A percentile compares a stretch with the other conserved stretches of the same genome.
These are phyloP conservation scores for Herpetospermum pedunculosum DNA, from an alignment of 306 rosid species.

Conservation along the genomic window DNA sequence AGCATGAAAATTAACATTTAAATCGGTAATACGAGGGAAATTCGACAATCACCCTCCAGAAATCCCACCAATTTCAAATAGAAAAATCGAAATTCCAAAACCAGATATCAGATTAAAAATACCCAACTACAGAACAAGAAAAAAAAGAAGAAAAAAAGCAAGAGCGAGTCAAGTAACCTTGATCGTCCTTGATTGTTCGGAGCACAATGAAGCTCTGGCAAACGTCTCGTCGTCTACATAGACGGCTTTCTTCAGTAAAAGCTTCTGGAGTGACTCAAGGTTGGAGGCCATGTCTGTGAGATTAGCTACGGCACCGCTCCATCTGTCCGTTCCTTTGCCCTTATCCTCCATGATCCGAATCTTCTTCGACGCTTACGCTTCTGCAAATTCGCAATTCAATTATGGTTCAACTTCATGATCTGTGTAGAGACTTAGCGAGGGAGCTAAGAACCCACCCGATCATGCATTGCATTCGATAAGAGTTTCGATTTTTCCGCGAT, in stretches of 20 bases:
- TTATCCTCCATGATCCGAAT: slow-evolving; percentile 43
- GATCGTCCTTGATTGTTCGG: slow-evolving; percentile 85
- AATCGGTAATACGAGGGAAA: neutral
- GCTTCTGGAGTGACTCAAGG: slow-evolving; percentile 72
- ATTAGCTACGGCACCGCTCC: slow-evolving; percentile 82
- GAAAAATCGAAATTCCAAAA: neutral
- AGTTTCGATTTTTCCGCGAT: neutral
- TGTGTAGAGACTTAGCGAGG: neutral
- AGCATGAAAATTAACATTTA: neutral
- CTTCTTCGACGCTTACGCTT: neutral
- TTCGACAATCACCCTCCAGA: neutral
- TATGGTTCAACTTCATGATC: neutral
- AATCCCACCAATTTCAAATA: neutral
- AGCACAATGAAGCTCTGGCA: slow-evolving; percentile 71
- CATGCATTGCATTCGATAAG: neutral
- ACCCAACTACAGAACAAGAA: neutral
- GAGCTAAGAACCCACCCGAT: slow-evolving; percentile 3
- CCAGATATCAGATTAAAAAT: neutral
- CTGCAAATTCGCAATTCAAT: neutral
- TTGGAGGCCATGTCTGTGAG: slow-evolving; percentile 74
- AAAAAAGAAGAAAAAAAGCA: neutral
- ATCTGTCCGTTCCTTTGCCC: slow-evolving; percentile 61
- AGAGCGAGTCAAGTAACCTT: slow-evolving; percentile 26
- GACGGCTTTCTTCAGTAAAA: slow-evolving; percentile 74
- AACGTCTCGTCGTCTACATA: slow-evolving; percentile 80